Evolutionary conservation across 192 early-diverging fungal genomes (phyloP), one percentile per base, ranked within the genome.

Genomic region (Linnemannia zychae): DNA sequence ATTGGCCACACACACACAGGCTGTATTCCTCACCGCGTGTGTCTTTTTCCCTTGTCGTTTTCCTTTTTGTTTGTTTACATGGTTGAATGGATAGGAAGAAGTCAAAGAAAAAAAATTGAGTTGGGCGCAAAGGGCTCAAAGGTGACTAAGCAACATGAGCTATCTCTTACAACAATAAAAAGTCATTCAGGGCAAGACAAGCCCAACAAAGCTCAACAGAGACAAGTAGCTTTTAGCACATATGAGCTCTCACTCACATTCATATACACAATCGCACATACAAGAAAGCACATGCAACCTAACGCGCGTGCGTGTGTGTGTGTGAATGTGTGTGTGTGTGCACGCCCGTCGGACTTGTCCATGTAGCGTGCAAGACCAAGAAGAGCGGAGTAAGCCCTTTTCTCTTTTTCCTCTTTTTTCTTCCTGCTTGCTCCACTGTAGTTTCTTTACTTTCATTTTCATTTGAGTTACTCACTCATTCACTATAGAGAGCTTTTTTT

Each of bases 91-190:
- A n/a, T n/a, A n/a, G n/a, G n/a, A n/a, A n/a, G n/a, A n/a, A n/a
- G n/a, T n/a, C n/a, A n/a, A n/a, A n/a, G n/a, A n/a, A 69, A 69
- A 40, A n/a, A 68, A 38, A 38, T 40, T 31, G 57, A 63, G 67
- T 40, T 38, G n/a, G 33, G n/a, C 11, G 38, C 5, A 69, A 36
- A 69, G 38, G 37, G n/a, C 18, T 38, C 36, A 69, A n/a, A 38
- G 38, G 38, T 69, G 67, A 69, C 67, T 38, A 69, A 69, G 36
- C 67, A 40, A 17, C 18, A 69, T 40, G 38, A 36, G 33, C 36
- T 40, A 69, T 68, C 9, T 3, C 1, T 22, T 37, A 0, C n/a
- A 11, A 20, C 17, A 31, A 67, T 36, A 18, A 53, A 24, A 57
- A 52, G 22, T 22, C 18, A 28, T 63, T 63, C 57, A 33, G 22